These are phyloP conservation scores for Boletus rubroflammeus DNA, from an alignment of 768 basidiomycete genomes.

Conservation along the genomic window DNA sequence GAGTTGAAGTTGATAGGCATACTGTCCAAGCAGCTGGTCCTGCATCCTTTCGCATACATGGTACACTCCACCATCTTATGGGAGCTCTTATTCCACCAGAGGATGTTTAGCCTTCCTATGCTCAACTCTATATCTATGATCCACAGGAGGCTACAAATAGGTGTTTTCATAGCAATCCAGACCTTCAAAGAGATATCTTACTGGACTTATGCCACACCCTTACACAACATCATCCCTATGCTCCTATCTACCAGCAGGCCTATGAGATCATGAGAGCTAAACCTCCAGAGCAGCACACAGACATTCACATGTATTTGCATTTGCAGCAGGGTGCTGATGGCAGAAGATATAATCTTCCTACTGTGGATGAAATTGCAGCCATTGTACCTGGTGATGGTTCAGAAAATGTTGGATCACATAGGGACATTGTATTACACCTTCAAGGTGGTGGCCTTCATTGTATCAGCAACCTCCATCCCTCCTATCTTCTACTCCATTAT, in stretches of 20 bases:
- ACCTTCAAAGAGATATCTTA: not conserved
- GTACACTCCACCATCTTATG: not conserved
- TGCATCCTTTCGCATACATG: not conserved
- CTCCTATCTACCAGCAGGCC: conserved; percentile 19
- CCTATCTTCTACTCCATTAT: not conserved
- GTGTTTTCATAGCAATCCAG: too few species aligned
- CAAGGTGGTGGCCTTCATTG: conserved; percentile 14
- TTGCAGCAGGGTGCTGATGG: conserved; percentile 19
- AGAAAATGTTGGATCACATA: conserved; percentile 1
- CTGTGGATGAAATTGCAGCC: conserved; percentile 40
- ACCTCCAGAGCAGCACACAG: too few species aligned
- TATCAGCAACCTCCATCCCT: not conserved
- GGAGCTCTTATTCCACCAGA: not conserved
- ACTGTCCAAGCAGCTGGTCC: not conserved
- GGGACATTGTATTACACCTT: conserved; percentile 35
- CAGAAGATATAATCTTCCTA: conserved; percentile 43
- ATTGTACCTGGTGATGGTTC: conserved; percentile 36
- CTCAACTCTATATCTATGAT: not conserved
- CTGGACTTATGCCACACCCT: too few species aligned
- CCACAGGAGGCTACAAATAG: not conserved
- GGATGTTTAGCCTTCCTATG: too few species aligned
- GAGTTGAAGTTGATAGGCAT: not conserved
- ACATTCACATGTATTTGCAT: too few species aligned
- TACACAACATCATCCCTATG: conserved; percentile 17
- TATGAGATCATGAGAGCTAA: not conserved